These are phyloP conservation scores for Arthonia radiata DNA, from an alignment of 495 filamentous ascomycete species.

Conservation along the genomic window DNA sequence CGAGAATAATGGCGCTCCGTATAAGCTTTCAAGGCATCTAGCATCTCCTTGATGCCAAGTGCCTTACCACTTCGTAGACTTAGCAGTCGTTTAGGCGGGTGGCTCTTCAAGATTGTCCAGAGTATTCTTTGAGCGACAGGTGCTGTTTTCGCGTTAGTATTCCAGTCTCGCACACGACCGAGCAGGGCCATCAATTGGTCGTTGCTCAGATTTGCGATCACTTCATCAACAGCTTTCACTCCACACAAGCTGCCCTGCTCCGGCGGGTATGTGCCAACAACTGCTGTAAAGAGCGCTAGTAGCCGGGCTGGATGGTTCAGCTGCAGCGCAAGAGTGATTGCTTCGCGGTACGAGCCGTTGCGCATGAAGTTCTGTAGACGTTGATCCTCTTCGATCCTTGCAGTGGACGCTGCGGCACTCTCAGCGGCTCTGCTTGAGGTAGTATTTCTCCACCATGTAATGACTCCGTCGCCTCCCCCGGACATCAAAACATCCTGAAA, in stretches of 20 bases:
- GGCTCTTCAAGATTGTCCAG: conserved; percentile 47
- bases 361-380: conserved; percentile 77
- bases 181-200: conserved; percentile 64
- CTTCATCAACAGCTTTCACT: conserved; percentile 55
- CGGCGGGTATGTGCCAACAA: conserved; percentile 33
- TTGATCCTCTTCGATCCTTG: conserved; percentile 79
- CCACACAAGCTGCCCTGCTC: conserved; percentile 46
- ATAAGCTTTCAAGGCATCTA: conserved; percentile 62
- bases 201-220: conserved; percentile 51
- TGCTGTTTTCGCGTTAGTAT: conserved; percentile 77
- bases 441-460: conserved; percentile 91
- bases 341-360: conserved; percentile 62
- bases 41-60: conserved; percentile 49
- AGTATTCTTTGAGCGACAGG: conserved; percentile 70
- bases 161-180: conserved; percentile 72
- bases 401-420: conserved; percentile 39
- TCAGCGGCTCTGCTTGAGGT: conserved; percentile 53
- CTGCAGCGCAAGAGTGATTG: conserved; percentile 71
- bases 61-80: conserved; percentile 35
- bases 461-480: conserved; percentile 64
- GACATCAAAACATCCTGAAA: no score
- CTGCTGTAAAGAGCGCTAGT: conserved; percentile 55
- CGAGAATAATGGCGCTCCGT: conserved; percentile 78
- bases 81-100: conserved; percentile 49
- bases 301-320: conserved; percentile 81